A percentile compares a stretch with the other conserved stretches of the same genome.
Conservation (phyloP, 192 early-diverging fungal species). For the Coemansia sp. region DNA sequence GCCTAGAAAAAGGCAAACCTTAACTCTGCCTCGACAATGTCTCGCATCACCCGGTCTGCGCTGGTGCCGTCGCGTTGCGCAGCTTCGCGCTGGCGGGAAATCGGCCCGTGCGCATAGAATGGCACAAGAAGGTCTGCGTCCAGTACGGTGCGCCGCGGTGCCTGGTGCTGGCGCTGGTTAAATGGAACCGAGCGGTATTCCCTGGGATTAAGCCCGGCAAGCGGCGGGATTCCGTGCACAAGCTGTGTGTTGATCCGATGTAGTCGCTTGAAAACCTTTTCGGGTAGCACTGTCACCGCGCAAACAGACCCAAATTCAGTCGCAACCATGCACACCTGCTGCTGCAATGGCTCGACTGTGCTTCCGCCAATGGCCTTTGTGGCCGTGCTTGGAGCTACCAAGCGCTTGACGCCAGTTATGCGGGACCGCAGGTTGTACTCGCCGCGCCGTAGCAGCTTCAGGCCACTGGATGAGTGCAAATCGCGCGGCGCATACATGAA, state of each 20-base stretch:
- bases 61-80: slow-evolving; percentile 87
- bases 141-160: slow-evolving; percentile 74
- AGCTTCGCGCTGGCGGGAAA: slow-evolving; percentile 75
- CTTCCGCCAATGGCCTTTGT: neutral
- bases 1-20: slow-evolving; percentile 19
- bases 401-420: slow-evolving; percentile 65
- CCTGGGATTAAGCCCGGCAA: slow-evolving; percentile 89
- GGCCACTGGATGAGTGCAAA: slow-evolving; percentile 83
- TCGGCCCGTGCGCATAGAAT: slow-evolving; percentile 63
- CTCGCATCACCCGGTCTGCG: slow-evolving; percentile 65
- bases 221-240: slow-evolving; percentile 75
- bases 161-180: slow-evolving; percentile 66
- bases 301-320: slow-evolving; percentile 29
- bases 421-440: slow-evolving; percentile 84
- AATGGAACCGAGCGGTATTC: slow-evolving; percentile 68
- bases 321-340: slow-evolving; percentile 56
- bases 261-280: slow-evolving; percentile 90
- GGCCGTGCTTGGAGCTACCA: slow-evolving; percentile 34
- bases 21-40: slow-evolving; percentile 34
- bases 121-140: slow-evolving; percentile 84
- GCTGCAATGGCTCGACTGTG: neutral
- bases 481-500: slow-evolving; percentile 86
- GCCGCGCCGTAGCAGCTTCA: slow-evolving; percentile 83
- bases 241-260: slow-evolving; percentile 81
- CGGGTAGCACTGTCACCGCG: slow-evolving; percentile 64